Evolutionary conservation across 106 monocot species (phyloP).

Genomic region (Dioscorea dumetorum): DNA sequence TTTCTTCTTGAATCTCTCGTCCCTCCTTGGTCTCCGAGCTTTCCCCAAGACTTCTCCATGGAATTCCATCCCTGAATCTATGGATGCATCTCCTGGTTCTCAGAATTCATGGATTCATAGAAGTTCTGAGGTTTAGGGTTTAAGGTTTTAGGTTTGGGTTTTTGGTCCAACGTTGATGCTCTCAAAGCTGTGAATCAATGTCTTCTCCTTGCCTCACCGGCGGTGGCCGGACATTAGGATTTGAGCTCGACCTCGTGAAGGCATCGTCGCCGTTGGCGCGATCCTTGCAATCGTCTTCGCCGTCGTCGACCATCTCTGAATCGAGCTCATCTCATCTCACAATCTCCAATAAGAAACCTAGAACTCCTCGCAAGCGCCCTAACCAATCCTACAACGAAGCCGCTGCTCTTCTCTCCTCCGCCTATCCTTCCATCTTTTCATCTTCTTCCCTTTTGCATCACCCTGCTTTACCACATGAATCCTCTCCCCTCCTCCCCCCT

Average conservation of each 20-base stretch:
- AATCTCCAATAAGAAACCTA: slow-evolving; percentile 70
- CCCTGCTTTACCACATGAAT: neutral
- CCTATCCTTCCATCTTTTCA: slow-evolving; percentile 69
- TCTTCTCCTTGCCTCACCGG: slow-evolving; percentile 24
- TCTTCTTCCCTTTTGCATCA: slow-evolving; percentile 26
- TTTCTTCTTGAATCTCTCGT: too few relatives aligned
- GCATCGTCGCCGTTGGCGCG: slow-evolving; percentile 19
- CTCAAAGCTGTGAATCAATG: too few relatives aligned
- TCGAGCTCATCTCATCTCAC: slow-evolving; percentile 3
- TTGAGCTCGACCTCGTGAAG: slow-evolving; percentile 70
- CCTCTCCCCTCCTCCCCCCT: slow-evolving; percentile 40
- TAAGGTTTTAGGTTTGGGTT: too few relatives aligned
- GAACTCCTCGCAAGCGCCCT: slow-evolving; percentile 73
- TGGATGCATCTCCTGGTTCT: too few relatives aligned
- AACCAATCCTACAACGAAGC: slow-evolving; percentile 84
- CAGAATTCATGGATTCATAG: too few relatives aligned
- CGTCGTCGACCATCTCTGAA: slow-evolving; percentile 58
- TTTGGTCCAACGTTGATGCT: too few relatives aligned
- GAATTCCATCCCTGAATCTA: too few relatives aligned
- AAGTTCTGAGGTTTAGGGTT: too few relatives aligned
- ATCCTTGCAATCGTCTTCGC: slow-evolving; percentile 29
- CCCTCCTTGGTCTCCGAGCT: too few relatives aligned
- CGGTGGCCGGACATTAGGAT: slow-evolving; percentile 37
- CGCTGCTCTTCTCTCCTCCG: slow-evolving; percentile 74
- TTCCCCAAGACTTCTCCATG: too few relatives aligned